Evolutionary conservation across 2,329 filamentous ascomycete species (phyloP).

Genomic region (Fusarium nisikadoi): DNA sequence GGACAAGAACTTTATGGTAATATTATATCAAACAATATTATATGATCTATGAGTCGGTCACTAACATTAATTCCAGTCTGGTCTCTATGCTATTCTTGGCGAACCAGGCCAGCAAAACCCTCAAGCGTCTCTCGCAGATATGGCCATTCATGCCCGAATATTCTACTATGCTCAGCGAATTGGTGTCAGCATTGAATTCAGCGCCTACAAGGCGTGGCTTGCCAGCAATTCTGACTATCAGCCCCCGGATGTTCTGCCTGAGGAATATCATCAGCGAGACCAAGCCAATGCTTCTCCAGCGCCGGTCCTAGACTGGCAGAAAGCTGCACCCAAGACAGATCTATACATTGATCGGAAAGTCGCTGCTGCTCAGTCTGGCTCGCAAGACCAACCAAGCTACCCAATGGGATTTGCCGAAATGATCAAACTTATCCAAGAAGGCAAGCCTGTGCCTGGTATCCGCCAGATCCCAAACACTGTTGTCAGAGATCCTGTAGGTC

Average conservation of each 20-base stretch:
- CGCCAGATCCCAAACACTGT: slow-evolving; percentile 86
- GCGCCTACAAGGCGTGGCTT: slow-evolving; percentile 74
- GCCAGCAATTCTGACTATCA: slow-evolving; percentile 48
- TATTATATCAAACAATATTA: not conserved
- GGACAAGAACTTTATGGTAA: slow-evolving; percentile 75
- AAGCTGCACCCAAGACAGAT: slow-evolving; percentile 60
- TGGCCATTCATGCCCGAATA: slow-evolving; percentile 72
- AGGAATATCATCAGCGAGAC: slow-evolving; percentile 43
- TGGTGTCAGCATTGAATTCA: slow-evolving; percentile 69
- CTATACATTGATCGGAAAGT: slow-evolving; percentile 56
- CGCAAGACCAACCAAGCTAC: slow-evolving; percentile 71
- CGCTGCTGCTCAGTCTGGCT: slow-evolving; percentile 30
- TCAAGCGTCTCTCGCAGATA: slow-evolving; percentile 64
- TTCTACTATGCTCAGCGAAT: slow-evolving; percentile 71
- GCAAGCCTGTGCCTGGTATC: slow-evolving; percentile 87
- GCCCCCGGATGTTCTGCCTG: slow-evolving; percentile 51
- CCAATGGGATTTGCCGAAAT: slow-evolving; percentile 87
- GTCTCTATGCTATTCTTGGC: slow-evolving; percentile 72
- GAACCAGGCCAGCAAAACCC: slow-evolving; percentile 55
- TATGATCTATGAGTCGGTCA: not conserved
- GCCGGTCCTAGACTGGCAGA: slow-evolving; percentile 57
- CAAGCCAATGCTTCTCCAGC: slow-evolving; percentile 19
- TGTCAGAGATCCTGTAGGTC: slow-evolving; percentile 73
- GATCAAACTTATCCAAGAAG: slow-evolving; percentile 83
- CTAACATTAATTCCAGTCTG: slow-evolving; percentile 55